Base-by-base conservation (phyloP, 2,329 filamentous ascomycete genomes). In the Cladosporium sphaerospermum region DNA sequence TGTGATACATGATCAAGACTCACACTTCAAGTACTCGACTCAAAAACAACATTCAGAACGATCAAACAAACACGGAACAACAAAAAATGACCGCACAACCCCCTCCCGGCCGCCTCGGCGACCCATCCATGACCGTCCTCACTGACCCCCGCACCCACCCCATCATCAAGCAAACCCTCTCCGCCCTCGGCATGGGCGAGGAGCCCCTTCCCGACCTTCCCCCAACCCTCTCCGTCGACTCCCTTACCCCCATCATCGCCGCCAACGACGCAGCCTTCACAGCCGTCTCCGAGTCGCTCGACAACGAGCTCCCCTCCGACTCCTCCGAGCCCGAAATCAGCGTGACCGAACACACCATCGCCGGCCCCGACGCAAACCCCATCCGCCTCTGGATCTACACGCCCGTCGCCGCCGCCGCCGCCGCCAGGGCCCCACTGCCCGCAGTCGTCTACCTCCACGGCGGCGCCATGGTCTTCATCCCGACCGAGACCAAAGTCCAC, bases 201-300 rank as follows among this genome's bases (percentile, higher is more conserved):
- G 16, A 39, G 34, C 10, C 10, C 36, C 36, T 8, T 39, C 36
- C 36, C 23, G 23, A 28, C 23, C 51, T 58, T 54, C 46, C 57
- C 51, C 16, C 55, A 59, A 52, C 58, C 52, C 1, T 45, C 45
- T 44, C 48, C 11, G 47, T 53, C 28, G 45, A 53, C 14, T 9
- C 18, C 4, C 36, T 56, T 13, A 47, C 41, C 3, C 47, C 44
- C 14, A 8, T 36, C 7, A 34, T 59, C 3, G 45, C 10, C 9
- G 54, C 53, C 11, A 14, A 16, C 11, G 36, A 56, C 36, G 33
- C 18, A n/a, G 42, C 39, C 59, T 57, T 57, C 49, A 62, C 57
- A 79, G 77, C 79, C 66, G 87, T 95, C 65, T 96, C 91, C 89
- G 87, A 96, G 63, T 72, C 75, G 59, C 81, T 87, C 62, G 93